Base-by-base conservation (phyloP, 2,329 filamentous ascomycete genomes). In the Cladorrhinum sp. region DNA sequence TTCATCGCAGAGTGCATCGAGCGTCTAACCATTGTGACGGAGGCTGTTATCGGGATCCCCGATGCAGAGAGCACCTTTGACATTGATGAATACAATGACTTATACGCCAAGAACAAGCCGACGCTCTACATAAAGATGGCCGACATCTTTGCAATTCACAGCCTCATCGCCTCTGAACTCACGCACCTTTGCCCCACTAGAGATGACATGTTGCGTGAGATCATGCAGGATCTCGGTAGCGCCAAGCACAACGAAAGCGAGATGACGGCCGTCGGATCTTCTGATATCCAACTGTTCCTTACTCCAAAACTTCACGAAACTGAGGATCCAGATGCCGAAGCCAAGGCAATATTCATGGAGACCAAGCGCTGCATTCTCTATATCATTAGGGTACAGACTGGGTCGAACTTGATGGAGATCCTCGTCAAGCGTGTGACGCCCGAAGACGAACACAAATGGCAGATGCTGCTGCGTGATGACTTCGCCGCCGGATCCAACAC, bases 111-210 rank as follows among this genome's bases (percentile, higher is more conserved):
- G 74, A 95, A 92, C 65, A 96, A 96, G 75, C 95, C 95, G 6
- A 98, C 93, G 0, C 81, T 99, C n/a, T 99, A 98, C 78, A 96
- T 99, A 79, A 99, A 99, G 78, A 93, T 99, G 85, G 85, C 90
- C 16, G 95, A 99, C 73, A 93, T 99, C 60, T 98, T 99, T 73
- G 91, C 93, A 53, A 93, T 99, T 61, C 96, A 99, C 76, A 92
- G 89, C 65, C 82, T 98, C 22, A 84, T 98, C 58, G 88, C 91
- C 2, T 82, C 87, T 23, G 92, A 98, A 68, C 84, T 97, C 53
- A 79, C 87, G 4, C 81, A 81, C 60, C 87, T 98, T 62, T 96
- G 91, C 68, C 89, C 91, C 1, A 84, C 80, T 63, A 86, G 90
- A 32, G 93, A 97, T 66, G 95, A 99, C 72, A 84, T 92, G 62